phyloP scores from a whole-genome alignment of 2,329 filamentous ascomycete genomes.

The Xylaria sp. region DNA sequence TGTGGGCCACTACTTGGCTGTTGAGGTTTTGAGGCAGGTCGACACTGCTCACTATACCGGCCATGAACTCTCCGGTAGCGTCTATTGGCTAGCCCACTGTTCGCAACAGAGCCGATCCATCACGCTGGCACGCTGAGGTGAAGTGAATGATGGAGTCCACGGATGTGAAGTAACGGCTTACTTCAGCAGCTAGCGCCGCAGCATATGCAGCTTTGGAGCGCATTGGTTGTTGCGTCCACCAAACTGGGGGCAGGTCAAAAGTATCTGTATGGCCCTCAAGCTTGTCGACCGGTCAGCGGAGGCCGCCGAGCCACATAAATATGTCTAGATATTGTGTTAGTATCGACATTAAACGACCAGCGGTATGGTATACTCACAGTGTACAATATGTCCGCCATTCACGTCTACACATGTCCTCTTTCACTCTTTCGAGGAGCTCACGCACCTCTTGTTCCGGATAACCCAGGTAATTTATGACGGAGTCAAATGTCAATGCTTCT shows the following conservation, averaged over 20 bases:
- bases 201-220: slow-evolving; percentile 25
- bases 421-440: slow-evolving; percentile 72
- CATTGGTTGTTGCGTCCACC: slow-evolving; percentile 37
- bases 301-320: slow-evolving; percentile 45
- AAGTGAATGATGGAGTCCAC: slow-evolving; percentile 15
- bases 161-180: slow-evolving; percentile 11
- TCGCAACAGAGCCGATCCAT: slow-evolving; percentile 15
- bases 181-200: slow-evolving; percentile 31
- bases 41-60: not conserved
- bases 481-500: slow-evolving; percentile 76
- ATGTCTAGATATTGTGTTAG: slow-evolving; percentile 41
- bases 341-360: slow-evolving; percentile 20
- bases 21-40: slow-evolving; percentile 3
- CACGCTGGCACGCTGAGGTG: slow-evolving; percentile 12
- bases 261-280: slow-evolving; percentile 37
- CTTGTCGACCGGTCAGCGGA: slow-evolving; percentile 41
- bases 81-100: slow-evolving; percentile 10
- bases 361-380: slow-evolving; percentile 67
- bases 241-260: slow-evolving; percentile 34
- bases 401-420: slow-evolving; percentile 74
- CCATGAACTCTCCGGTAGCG: not conserved
- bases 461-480: slow-evolving; percentile 71
- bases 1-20: slow-evolving; percentile 7
- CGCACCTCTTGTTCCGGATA: slow-evolving; percentile 68
- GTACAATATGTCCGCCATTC: slow-evolving; percentile 78